These are phyloP conservation scores for Penicillium silybi DNA, from an alignment of 495 filamentous ascomycete species.

Conservation along the genomic window DNA sequence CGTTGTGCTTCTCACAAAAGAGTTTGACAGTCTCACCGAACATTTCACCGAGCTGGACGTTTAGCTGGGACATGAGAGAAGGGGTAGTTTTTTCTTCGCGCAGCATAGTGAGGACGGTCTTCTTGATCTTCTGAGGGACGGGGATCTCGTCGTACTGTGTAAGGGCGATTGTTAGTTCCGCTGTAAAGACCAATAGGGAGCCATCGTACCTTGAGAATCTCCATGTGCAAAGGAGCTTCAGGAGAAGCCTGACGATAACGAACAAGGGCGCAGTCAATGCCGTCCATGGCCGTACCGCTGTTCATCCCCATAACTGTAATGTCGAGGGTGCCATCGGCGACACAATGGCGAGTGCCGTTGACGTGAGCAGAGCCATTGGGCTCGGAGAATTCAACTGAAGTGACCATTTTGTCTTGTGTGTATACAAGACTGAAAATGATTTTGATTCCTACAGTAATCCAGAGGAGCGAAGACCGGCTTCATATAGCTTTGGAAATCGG, in stretches of 20 bases:
- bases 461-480: constrained; percentile 6
- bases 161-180: constrained; percentile 4
- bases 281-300: constrained; percentile 36
- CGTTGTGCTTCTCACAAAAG: constrained; percentile 35
- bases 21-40: constrained; percentile 40
- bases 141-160: constrained; percentile 28
- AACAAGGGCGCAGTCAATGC: constrained; percentile 44
- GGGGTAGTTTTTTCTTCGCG: constrained; percentile 43
- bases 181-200: constrained; percentile 35
- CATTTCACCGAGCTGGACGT: constrained; percentile 42
- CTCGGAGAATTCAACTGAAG: constrained; percentile 5
- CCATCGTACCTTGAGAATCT: constrained; percentile 26
- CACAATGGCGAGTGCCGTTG: constrained; percentile 4
- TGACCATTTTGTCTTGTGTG: constrained; percentile 6
- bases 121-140: constrained; percentile 44
- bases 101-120: constrained; percentile 47
- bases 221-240: constrained; percentile 39
- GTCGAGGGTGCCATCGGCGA: constrained; percentile 27
- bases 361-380: constrained; percentile 8
- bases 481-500: constrained; percentile 3
- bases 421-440: constrained; percentile 1
- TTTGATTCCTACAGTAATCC: neutral
- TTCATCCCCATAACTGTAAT: constrained; percentile 45
- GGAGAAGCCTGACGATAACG: constrained; percentile 41
- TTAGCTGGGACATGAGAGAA: constrained; percentile 43